These are phyloP conservation scores for Xylaria scruposa DNA, from an alignment of 495 filamentous ascomycete genomes.

Conservation along the genomic window DNA sequence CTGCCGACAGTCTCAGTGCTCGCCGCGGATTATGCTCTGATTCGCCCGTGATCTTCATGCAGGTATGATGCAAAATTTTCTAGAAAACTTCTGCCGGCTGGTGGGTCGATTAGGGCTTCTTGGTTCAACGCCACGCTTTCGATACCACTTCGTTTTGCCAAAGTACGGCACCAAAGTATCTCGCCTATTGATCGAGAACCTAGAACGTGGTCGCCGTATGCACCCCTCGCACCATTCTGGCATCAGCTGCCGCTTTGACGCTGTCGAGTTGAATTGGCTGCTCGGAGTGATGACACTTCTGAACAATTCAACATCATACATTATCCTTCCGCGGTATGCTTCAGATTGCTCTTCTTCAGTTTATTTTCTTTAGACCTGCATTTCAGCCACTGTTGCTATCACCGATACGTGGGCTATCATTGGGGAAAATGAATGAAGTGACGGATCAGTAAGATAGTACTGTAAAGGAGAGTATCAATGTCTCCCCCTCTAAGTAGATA, in stretches of 20 bases:
- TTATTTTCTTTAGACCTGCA: not conserved
- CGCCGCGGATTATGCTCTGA: slow-evolving; percentile 19
- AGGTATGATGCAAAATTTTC: slow-evolving; percentile 23
- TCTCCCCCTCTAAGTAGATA: not conserved
- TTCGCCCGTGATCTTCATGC: slow-evolving; percentile 8
- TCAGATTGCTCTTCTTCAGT: not conserved
- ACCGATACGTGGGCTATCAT: not conserved
- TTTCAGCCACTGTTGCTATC: not conserved
- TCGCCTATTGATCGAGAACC: slow-evolving; percentile 17
- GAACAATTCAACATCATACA: not conserved
- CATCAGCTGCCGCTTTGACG: slow-evolving; percentile 6
- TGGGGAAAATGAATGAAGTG: not conserved
- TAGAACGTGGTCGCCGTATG: not conserved
- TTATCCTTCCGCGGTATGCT: slow-evolving; percentile 4
- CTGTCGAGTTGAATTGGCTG: not conserved
- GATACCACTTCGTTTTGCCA: slow-evolving; percentile 1
- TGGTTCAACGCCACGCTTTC: slow-evolving; percentile 3
- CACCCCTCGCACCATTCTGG: slow-evolving; percentile 5
- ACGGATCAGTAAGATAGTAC: not conserved
- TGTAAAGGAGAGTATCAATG: not conserved
- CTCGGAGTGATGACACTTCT: not conserved
- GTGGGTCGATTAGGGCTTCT: slow-evolving; percentile 19
- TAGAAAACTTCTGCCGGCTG: slow-evolving; percentile 24
- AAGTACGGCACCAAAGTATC: not conserved
- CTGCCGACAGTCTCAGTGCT: slow-evolving; percentile 2